These are phyloP conservation scores for Xerocomellus dryophilus DNA, from an alignment of 768 basidiomycete species.

Conservation along the genomic window DNA sequence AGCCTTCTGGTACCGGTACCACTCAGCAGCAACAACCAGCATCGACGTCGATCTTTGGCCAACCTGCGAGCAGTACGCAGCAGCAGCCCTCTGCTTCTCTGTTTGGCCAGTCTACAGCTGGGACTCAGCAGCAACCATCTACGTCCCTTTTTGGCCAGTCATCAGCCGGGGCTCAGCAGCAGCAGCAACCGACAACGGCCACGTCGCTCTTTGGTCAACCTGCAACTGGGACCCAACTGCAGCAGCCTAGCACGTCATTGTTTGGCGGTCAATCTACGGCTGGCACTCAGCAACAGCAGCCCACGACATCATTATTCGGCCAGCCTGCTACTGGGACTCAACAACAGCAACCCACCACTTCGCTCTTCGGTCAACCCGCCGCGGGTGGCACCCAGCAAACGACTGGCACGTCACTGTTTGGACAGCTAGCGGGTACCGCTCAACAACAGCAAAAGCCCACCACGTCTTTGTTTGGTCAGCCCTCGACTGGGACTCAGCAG, in stretches of 20 bases:
- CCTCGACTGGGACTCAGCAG: conserved; percentile 17
- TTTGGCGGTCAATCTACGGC: conserved; percentile 23
- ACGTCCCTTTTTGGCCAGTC: conserved; percentile 25
- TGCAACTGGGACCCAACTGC: conserved; percentile 20
- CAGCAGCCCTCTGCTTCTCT: conserved; percentile 22
- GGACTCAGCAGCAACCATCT: conserved; percentile 24
- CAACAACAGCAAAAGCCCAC: conserved; percentile 29
- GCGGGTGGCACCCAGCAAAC: conserved; percentile 30
- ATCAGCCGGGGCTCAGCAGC: conserved; percentile 33
- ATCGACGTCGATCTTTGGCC: conserved; percentile 9
- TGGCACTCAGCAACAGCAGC: conserved; percentile 14
- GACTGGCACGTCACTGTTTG: conserved; percentile 36
- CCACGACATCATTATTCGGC: conserved; percentile 19
- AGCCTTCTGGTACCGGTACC: conserved; percentile 7
- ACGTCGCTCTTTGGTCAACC: conserved; percentile 38
- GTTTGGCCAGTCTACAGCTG: conserved; percentile 17
- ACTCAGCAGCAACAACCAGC: conserved; percentile 8
- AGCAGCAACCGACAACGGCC: conserved; percentile 16
- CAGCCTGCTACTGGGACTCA: conserved; percentile 34
- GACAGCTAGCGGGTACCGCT: conserved; percentile 29
- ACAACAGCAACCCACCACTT: conserved; percentile 30
- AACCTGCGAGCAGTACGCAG: conserved; percentile 12
- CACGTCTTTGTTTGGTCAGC: conserved; percentile 32
- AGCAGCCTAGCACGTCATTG: conserved; percentile 19
- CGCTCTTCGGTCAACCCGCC: conserved; percentile 30